Conservation (phyloP, 1,139 yeast genomes). For the Yamadazyma pseudoaaseri region DNA sequence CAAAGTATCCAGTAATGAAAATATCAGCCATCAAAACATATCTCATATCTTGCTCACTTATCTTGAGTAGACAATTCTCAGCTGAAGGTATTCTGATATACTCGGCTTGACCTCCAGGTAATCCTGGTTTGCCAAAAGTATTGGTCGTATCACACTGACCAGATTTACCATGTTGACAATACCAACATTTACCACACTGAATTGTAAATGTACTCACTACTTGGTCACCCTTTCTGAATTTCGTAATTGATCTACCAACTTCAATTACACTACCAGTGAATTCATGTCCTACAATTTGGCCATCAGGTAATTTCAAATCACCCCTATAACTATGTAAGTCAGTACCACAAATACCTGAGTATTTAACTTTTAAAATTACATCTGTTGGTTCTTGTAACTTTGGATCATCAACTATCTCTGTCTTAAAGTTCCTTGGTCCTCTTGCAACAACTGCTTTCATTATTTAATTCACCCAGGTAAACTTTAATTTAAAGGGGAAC, state of each 20-base stretch:
- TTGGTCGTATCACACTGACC: slow-evolving; percentile 52
- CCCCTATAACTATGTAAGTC: slow-evolving; percentile 64
- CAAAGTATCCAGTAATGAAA: slow-evolving; percentile 64
- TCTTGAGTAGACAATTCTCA: slow-evolving; percentile 44
- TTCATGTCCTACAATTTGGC: slow-evolving; percentile 53
- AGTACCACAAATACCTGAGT: slow-evolving; percentile 61
- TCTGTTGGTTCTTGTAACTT: slow-evolving; percentile 38
- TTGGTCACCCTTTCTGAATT: slow-evolving; percentile 41
- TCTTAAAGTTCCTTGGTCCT: slow-evolving; percentile 46
- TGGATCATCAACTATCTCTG: slow-evolving; percentile 47
- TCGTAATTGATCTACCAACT: slow-evolving; percentile 32
- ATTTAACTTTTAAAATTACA: slow-evolving; percentile 51
- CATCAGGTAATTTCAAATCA: slow-evolving; percentile 39
- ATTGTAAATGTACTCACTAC: slow-evolving; percentile 54
- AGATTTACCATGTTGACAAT: slow-evolving; percentile 50
- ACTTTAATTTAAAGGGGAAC: not conserved
- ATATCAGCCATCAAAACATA: slow-evolving; percentile 66
- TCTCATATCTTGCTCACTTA: slow-evolving; percentile 35
- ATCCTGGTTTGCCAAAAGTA: slow-evolving; percentile 53
- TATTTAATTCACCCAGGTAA: slow-evolving; percentile 1
- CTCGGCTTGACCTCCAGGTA: slow-evolving; percentile 63
- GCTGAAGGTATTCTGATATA: slow-evolving; percentile 60
- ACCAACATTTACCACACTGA: slow-evolving; percentile 58
- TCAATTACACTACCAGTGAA: slow-evolving; percentile 43
- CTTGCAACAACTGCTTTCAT: slow-evolving; percentile 62